Evolutionary conservation across 2,329 filamentous ascomycete species (phyloP), one percentile per base, ranked within the genome.

Genomic region (Calonectria fujianensis): DNA sequence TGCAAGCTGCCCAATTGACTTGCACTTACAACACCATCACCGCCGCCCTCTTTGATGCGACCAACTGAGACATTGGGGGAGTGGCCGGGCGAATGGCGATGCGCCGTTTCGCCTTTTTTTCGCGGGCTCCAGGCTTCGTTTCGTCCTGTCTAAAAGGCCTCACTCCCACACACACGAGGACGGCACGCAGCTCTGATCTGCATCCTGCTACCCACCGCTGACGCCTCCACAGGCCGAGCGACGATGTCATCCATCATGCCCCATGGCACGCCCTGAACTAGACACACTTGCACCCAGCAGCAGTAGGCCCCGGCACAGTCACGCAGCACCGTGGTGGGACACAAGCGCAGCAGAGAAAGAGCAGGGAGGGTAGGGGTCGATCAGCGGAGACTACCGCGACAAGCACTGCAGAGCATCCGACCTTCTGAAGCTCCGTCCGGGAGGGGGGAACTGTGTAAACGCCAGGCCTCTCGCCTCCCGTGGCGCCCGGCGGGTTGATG

Each of bases 361-460:
- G 51, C 16, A 54, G 54, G 31, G 37, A 59, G 57, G n/a, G 27
- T n/a, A 41, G 35, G 45, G 35, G 51, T 48, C 27, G 68, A 70
- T 70, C 68, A 70, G 68, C 68, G 57, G 68, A 57, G 51, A n/a
- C 65, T 37, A 57, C 35, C 65, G 65, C 35, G 50, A 39, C 68
- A 37, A 41, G 39, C 35, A 45, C 29, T 29, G 41, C 48, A 35
- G 32, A 39, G 24, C 37, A 41, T 61, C 32, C 54, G n/a, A 32
- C 35, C 41, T 39, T 39, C 52, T 41, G 20, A 48, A 48, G 51
- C 24, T 54, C n/a, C 14, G 45, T 35, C 24, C 18, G 52, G 59
- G 32, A 13, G 51, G 54, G 54, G 13, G 31, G 41, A 39, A 24
- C 54, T 59, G 31, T 2, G 32, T 24, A 59, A 32, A 37, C 54